Evolutionary conservation across 768 basidiomycete genomes (phyloP).

Genomic region (Hygrocybe punicea): DNA sequence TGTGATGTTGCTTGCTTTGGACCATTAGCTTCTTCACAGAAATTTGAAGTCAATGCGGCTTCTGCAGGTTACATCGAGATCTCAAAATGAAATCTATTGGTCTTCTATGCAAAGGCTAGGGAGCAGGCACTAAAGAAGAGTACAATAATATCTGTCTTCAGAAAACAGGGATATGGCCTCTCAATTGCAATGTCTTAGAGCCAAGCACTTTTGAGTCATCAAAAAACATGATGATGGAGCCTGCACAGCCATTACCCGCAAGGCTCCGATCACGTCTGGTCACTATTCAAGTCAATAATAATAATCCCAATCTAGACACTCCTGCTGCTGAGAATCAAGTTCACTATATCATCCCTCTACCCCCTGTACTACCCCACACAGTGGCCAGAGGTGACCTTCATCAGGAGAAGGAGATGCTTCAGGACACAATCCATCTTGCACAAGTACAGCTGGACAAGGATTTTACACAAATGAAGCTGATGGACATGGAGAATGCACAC

Average conservation of each 20-base stretch:
- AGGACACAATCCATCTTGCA: too few species aligned
- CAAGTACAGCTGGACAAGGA: too few species aligned
- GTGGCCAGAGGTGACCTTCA: too few species aligned
- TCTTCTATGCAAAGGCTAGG: conserved; percentile 1
- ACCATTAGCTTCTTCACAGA: conserved; percentile 27
- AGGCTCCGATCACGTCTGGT: too few species aligned
- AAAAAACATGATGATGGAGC: conserved; percentile 14
- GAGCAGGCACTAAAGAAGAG: conserved; percentile 2
- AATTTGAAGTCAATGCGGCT: conserved; percentile 4
- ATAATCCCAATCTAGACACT: too few species aligned
- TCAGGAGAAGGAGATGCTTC: too few species aligned
- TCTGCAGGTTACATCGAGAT: neutral
- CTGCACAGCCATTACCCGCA: conserved; percentile 8
- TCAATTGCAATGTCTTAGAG: conserved; percentile 12
- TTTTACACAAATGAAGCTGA: too few species aligned
- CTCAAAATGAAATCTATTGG: neutral
- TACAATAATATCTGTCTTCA: conserved; percentile 5
- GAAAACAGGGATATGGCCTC: conserved; percentile 16
- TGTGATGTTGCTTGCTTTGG: conserved; percentile 36
- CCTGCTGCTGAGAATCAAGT: too few species aligned
- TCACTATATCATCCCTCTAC: too few species aligned
- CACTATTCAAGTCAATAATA: too few species aligned
- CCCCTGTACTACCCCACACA: too few species aligned
- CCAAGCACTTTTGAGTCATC: conserved; percentile 14
- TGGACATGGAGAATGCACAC: too few species aligned